Percentiles rank a stretch among this genome's conserved stretches.
Conservation (phyloP, 768 basidiomycete genomes). For the Heimioporus sp. region DNA sequence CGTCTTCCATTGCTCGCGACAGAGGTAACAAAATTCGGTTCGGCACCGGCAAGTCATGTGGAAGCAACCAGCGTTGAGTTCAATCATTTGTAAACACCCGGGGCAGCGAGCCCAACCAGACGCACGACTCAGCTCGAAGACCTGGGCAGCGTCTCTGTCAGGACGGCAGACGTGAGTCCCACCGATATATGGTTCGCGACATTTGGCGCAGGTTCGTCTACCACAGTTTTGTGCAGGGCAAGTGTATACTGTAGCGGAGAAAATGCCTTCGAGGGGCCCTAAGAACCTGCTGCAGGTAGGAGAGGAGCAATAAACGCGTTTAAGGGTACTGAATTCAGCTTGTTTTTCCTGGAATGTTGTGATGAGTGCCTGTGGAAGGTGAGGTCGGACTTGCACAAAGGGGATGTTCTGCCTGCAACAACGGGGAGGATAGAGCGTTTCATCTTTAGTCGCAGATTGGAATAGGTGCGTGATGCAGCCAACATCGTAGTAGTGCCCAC, state of each 20-base stretch:
- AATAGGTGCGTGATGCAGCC: slow-evolving; percentile 36
- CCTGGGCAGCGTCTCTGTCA: slow-evolving; percentile 22
- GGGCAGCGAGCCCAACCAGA: slow-evolving; percentile 40
- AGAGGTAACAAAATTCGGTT: slow-evolving; percentile 44
- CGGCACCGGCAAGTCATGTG: slow-evolving; percentile 42
- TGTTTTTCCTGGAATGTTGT: slow-evolving; percentile 24
- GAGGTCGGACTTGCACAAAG: slow-evolving; percentile 18
- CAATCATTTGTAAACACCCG: slow-evolving; percentile 38
- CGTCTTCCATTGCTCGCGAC: slow-evolving; percentile 58
- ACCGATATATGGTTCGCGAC: slow-evolving; percentile 23
- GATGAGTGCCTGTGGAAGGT: slow-evolving; percentile 22
- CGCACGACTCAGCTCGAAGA: slow-evolving; percentile 24
- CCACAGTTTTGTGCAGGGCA: slow-evolving; percentile 21
- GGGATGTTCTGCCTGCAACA: slow-evolving; percentile 37
- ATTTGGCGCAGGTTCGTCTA: slow-evolving; percentile 24
- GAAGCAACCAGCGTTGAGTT: slow-evolving; percentile 36
- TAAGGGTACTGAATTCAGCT: slow-evolving; percentile 30
- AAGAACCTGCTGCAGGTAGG: slow-evolving; percentile 36
- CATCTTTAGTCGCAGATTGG: slow-evolving; percentile 34
- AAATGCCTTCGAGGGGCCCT: slow-evolving; percentile 30
- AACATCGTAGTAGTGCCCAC: slow-evolving; percentile 36
- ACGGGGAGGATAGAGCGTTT: slow-evolving; percentile 40
- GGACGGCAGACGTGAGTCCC: slow-evolving; percentile 26
- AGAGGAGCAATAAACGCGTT: slow-evolving; percentile 39
- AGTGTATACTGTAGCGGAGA: slow-evolving; percentile 19